Evolutionary conservation across 306 rosid genomes (phyloP), one percentile per base, ranked within the genome.

Genomic region (Malus orientalis): DNA sequence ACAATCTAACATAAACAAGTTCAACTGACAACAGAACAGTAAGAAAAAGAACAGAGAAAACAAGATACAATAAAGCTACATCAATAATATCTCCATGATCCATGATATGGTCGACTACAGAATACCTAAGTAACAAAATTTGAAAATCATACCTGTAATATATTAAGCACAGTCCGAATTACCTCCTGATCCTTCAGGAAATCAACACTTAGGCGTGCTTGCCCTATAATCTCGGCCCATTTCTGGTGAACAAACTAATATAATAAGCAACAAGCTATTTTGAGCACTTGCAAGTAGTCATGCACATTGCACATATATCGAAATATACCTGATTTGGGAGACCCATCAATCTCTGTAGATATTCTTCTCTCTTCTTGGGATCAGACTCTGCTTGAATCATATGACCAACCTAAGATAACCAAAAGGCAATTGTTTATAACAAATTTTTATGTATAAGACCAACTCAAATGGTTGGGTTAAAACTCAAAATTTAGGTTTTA

Each of bases 351-450:
- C 97, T 84, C 79, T 92, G 97, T 32, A 96, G 78, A 88, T 86
- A 96, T 77, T 96, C 99, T 78, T 92, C 99, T 81, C 99, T 87
- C 84, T 91, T 92, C 70, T 87, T 96, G 23, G 82, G 83, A 81
- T 96, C 99, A 55, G 97, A 72, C 81, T 96, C 99, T 14, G 98
- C 99, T 80, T 92, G 99, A 87, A 92, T 88, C 99, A 96, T 96
- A 69, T 92, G 87, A 75, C 88, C 98, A 68, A 96, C 99, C 99
- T 96, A 77, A 22, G 78, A 77, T 23, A 61, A 64, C 11, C 54
- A 25, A 78, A 71, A 23, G 33, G 63, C 33, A 36, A n/a, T 20
- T 23, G 71, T 57, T n/a, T 57, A 11, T 14, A 38, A 62, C 47
- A 64, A n/a, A 47, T 27, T 10, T 32, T 45, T 54, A 22, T 25